These are phyloP conservation scores for Aspergillus tanneri DNA, from an alignment of 2,329 filamentous ascomycete species.

Conservation along the genomic window DNA sequence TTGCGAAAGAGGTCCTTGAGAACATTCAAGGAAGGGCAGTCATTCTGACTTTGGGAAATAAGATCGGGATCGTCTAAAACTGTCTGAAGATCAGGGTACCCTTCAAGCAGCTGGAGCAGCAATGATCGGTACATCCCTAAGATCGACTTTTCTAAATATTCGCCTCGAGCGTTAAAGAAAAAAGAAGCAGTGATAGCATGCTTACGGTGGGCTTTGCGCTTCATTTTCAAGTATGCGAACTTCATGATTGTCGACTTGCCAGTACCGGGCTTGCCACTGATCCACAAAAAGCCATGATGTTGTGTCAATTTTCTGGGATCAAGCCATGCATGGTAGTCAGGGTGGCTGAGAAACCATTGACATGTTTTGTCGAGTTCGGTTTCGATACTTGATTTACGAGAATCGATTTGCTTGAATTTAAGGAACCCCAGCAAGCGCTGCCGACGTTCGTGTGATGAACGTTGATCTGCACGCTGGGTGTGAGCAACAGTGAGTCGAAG, in stretches of 20 bases:
- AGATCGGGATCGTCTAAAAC: slow-evolving; percentile 16
- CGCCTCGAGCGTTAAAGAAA: slow-evolving; percentile 29
- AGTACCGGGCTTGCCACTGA: slow-evolving; percentile 41
- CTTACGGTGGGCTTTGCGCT: slow-evolving; percentile 37
- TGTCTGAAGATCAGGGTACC: slow-evolving; percentile 18
- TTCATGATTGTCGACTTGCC: slow-evolving; percentile 48
- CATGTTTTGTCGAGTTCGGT: slow-evolving; percentile 43
- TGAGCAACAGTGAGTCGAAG: not conserved
- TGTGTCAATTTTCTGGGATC: slow-evolving; percentile 20
- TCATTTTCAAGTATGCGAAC: slow-evolving; percentile 37
- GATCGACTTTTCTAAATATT: slow-evolving; percentile 20
- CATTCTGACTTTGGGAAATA: slow-evolving; percentile 1
- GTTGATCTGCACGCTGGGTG: slow-evolving; percentile 3
- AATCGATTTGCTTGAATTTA: slow-evolving; percentile 43
- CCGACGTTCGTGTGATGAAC: not conserved
- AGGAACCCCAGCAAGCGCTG: slow-evolving; percentile 28
- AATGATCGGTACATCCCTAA: slow-evolving; percentile 29
- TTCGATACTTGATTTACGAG: slow-evolving; percentile 39
- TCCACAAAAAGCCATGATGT: slow-evolving; percentile 40
- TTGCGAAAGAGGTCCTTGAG: slow-evolving; percentile 20
- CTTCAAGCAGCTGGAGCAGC: slow-evolving; percentile 25
- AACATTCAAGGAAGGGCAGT: slow-evolving; percentile 12
- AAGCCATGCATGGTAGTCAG: slow-evolving; percentile 42
- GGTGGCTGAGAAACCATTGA: slow-evolving; percentile 41
- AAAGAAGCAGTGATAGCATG: no score